Base-by-base conservation (phyloP, 1,284 basidiomycete genomes). In the Heterobasidion irregulare region DNA sequence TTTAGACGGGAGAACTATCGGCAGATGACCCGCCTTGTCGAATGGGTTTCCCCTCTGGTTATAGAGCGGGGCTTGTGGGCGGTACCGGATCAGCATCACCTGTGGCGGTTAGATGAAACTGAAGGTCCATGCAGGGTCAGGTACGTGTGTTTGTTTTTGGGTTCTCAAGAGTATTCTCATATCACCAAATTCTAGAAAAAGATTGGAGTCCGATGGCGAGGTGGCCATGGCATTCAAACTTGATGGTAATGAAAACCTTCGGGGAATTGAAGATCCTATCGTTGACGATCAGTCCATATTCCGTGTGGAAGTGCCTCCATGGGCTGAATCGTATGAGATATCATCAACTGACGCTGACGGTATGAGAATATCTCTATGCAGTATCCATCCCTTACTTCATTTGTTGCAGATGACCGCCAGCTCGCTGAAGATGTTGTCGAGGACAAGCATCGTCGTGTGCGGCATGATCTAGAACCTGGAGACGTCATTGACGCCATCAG, bases 401-500 rank as follows among this genome's bases (percentile, higher is more conserved):
- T 54, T 45, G 35, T 54, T 38, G 19, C 19, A 60, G 60, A 63
- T 71, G 78, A 80, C 57, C 75, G 75, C 44, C 75, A 83, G 50
- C 71, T 89, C 34, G 76, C 78, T 1, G 89, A 92, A 59, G 88
- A 90, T 41, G 76, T 89, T 38, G 70, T 77, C 0, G 89, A 92
- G 48, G 89, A 91, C 66, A 91, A 89, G 58, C 83, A 88, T 64
- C 75, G 89, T 54, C 73, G 88, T 65, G 78, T 91, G 38, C 76
- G 93, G 66, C 86, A 96, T 73, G 85, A 93, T 67, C 77, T 98
- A 19, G 90, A 95, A 64, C 82, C 88, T 12, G 92, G 92, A 3
- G 95, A 98, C 66, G 79, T 93, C 2, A 93, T 98, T 44, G 92
- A 96, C 62, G 91, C 89, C n/a, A 88, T 93, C 1, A 80, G 79